Evolutionary conservation across 257 asterid genomes (phyloP), one percentile per base, ranked within the genome.

Genomic region (Gentiana straminea): DNA sequence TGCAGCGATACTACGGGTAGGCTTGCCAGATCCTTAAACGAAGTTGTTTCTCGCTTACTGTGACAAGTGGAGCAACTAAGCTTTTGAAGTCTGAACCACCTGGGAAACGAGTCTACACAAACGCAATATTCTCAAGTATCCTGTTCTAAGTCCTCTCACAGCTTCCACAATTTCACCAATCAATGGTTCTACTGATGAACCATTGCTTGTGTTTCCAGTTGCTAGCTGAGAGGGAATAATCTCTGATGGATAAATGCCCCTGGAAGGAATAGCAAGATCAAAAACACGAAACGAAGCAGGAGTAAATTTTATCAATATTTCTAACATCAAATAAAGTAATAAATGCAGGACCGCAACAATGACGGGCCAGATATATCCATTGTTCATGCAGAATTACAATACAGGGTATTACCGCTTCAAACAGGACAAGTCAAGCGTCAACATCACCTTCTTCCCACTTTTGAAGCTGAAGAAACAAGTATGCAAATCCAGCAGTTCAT

Each of bases 221-320:
- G 75, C 60, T 49, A 73, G 52, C 67, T 74, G 74, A 35, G 70
- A 68, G 44, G 94, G 96, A 67, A 84, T 60, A 65, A 73, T 55
- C 52, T 84, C 94, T 7, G 81, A 81, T 35, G 98, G 96, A 63
- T 90, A 90, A 56, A 86, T 58, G 35, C 95, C 96, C 8, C 96
- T 90, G 82, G 75, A 68, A 9, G 10, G 9, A 41, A 41, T 41
- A 41, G 9, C 9, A 7, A 7, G 46, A 45, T 4, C 5, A 52
- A 73, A 76, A 68, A 47, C 67, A 65, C 43, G 35, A 52, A 60
- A 59, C 11, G 65, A 47, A 60, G 57, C 52, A 43, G 55, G 37
- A 55, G 49, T 5, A 36, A 9, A 53, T 13, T 35, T n/a, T 51
- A 35, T 10, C 6, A 13, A 35, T 35, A 54, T 8, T 32, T 24